phyloP scores from a whole-genome alignment of 192 early-diverging fungal genomes.

The Rhizophagus clarus region DNA sequence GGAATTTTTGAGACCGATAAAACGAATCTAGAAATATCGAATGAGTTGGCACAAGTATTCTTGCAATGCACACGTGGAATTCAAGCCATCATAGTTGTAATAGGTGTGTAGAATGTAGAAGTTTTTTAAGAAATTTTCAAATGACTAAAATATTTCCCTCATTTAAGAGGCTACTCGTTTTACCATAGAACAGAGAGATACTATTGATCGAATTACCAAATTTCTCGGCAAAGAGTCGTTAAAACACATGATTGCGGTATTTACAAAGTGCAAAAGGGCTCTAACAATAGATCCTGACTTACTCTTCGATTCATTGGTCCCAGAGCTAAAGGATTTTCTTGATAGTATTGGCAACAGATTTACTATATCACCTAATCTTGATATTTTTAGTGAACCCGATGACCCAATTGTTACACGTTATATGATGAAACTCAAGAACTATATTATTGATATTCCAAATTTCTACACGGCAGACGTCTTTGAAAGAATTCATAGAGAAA shows the following conservation, averaged over 20 bases:
- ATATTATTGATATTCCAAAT: background rate
- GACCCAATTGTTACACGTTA: background rate
- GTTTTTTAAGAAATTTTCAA: too few relatives aligned
- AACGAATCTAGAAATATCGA: background rate
- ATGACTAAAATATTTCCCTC: too few relatives aligned
- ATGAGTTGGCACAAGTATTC: background rate
- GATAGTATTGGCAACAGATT: background rate
- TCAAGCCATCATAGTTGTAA: background rate
- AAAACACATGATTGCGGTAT: slow-evolving; percentile 1
- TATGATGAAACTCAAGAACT: background rate
- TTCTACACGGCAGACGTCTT: background rate
- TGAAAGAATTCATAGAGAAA: too few relatives aligned
- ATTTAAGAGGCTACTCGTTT: background rate
- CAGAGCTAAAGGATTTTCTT: background rate
- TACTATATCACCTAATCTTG: background rate
- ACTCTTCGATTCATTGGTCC: background rate
- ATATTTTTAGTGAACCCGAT: background rate
- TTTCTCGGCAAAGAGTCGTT: background rate
- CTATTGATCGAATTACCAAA: background rate
- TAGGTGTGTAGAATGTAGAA: background rate
- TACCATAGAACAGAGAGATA: background rate
- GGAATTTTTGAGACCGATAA: slow-evolving; percentile 2
- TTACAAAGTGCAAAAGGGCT: background rate
- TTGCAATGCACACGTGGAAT: background rate
- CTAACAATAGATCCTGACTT: background rate